Evolutionary conservation across 495 filamentous ascomycete genomes (phyloP), one percentile per base, ranked within the genome.

Genomic region (Alectoria sarmentosa): DNA sequence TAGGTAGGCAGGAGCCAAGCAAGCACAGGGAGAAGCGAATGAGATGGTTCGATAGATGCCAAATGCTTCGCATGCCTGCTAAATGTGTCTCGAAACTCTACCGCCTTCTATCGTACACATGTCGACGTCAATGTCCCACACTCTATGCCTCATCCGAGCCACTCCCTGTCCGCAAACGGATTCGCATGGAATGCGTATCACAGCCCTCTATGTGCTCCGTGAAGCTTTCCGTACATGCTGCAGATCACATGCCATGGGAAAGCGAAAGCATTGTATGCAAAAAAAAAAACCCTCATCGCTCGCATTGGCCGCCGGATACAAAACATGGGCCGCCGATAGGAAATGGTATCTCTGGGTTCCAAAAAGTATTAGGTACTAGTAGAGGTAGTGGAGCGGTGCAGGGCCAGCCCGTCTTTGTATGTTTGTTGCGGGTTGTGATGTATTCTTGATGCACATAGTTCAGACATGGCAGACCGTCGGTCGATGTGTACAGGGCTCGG

Each of bases 321-420:
- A 21, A 63, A 38, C 23, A 63, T 38, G 26, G 19, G 48, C 48
- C 61, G 61, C 55, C 42, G 54, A 7, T 49, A 60, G 36, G 30
- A 60, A 60, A 30, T 65, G 63, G 63, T 60, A 65, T 65, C 56
- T 65, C 42, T 59, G 34, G n/a, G 19, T 38, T 26, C 4, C 21
- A 4, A 8, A 42, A 63, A 14, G n/a, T 15, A 60, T 52, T 38
- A 60, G 42, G 28, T 41, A 63, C 36, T 57, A 57, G 49, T n/a
- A 38, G 19, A 32, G 28, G 26, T 19, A 32, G 4, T 6, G 49
- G 49, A 49, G 46, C 13, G 46, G 23, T 9, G 49, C 49, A 32
- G 49, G 49, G n/a, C 49, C 49, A 32, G 49, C 49, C 49, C 49
- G 49, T 28, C 19, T 32, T 32, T 13, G 49, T 54, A 8, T 32